Percentiles rank a stretch among this genome's conserved stretches.
Conservation (phyloP, 352 stramenopile genomes). For the Globisporangium abappressorium region DNA sequence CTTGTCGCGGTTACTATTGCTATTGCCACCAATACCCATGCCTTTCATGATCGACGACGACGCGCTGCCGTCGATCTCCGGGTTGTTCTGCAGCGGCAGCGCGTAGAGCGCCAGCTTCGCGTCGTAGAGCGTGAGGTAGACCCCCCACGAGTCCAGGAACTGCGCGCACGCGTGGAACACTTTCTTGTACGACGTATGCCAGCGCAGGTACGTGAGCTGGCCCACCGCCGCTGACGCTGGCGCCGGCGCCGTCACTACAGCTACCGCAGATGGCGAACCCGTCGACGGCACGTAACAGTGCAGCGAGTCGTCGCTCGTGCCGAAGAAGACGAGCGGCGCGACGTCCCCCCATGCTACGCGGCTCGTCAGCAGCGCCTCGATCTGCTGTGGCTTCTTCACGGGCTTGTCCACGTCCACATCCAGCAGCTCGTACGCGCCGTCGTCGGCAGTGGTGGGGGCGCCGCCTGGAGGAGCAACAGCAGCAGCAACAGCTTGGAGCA, state of each 20-base stretch:
- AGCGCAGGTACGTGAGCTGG: slow-evolving; percentile 31
- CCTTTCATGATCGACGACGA: slow-evolving; percentile 17
- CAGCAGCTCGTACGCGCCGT: slow-evolving; percentile 38
- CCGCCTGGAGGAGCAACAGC: background rate
- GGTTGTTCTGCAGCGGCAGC: slow-evolving; percentile 57
- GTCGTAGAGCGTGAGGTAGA: slow-evolving; percentile 58
- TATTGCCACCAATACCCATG: slow-evolving; percentile 7
- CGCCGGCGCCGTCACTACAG: background rate
- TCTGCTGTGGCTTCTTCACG: slow-evolving; percentile 52
- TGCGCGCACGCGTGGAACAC: slow-evolving; percentile 48
- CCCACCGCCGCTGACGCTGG: background rate
- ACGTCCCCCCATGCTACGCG: slow-evolving; percentile 28
- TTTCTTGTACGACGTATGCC: slow-evolving; percentile 59
- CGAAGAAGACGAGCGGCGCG: slow-evolving; percentile 55
- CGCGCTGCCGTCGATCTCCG: slow-evolving; percentile 30
- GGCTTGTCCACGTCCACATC: slow-evolving; percentile 53
- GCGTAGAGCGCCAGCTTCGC: slow-evolving; percentile 54
- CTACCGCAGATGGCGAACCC: slow-evolving; percentile 6
- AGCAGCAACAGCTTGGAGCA: background rate
- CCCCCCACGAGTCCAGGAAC: slow-evolving; percentile 70
- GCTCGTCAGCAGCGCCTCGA: slow-evolving; percentile 47
- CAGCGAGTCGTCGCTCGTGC: slow-evolving; percentile 51
- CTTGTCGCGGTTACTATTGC: slow-evolving; percentile 13
- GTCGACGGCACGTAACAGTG: slow-evolving; percentile 47
- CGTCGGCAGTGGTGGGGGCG: background rate